These are phyloP conservation scores for Sporothrix euskadiensis DNA, from an alignment of 2,329 filamentous ascomycete genomes.

Conservation along the genomic window DNA sequence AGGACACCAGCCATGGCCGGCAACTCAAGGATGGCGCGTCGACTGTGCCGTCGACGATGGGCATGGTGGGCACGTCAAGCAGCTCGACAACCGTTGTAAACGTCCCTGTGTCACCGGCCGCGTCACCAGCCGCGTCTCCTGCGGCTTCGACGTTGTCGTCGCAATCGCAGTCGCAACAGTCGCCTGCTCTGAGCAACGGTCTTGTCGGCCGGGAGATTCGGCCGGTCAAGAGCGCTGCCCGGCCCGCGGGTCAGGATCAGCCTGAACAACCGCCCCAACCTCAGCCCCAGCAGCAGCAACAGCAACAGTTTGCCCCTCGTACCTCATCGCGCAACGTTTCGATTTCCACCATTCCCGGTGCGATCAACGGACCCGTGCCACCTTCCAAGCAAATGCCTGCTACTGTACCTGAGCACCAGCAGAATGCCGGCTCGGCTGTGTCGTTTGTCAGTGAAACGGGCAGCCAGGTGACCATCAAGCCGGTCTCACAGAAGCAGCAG, in stretches of 20 bases:
- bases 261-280: background rate
- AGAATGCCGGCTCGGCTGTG: background rate
- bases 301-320: constrained; percentile 38
- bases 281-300: constrained; percentile 23
- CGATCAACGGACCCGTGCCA: background rate
- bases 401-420: background rate
- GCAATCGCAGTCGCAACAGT: background rate
- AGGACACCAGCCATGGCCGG: constrained; percentile 33
- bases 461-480: constrained; percentile 30
- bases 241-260: background rate
- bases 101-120: constrained; percentile 49
- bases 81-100: constrained; percentile 35
- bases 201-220: constrained; percentile 32
- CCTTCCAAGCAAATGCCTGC: background rate
- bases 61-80: background rate
- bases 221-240: constrained; percentile 31
- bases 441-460: constrained; percentile 21
- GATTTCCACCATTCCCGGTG: background rate
- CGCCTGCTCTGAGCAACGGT: background rate
- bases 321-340: constrained; percentile 37
- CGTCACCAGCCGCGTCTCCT: constrained; percentile 43
- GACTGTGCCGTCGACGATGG: background rate
- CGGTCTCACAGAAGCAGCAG: background rate
- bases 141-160: background rate
- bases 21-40: constrained; percentile 11